Evolutionary conservation across 2,329 filamentous ascomycete species (phyloP).

Genomic region (Cryphonectria japonica): DNA sequence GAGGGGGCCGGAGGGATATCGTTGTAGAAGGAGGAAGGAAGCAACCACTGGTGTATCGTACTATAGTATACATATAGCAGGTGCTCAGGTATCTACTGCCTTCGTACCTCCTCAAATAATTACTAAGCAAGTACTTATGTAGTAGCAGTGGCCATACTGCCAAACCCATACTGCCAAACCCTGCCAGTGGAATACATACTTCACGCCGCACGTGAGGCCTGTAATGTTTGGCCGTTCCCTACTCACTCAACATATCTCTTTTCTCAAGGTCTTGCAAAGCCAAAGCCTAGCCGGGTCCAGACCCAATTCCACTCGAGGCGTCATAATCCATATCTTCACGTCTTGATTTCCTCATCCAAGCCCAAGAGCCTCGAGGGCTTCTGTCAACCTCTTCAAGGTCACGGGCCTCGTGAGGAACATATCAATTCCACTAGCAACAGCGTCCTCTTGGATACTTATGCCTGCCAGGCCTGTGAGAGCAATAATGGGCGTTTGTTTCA

Average conservation of each 20-base stretch:
- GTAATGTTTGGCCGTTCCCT: background rate
- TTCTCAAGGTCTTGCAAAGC: background rate
- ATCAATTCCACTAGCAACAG: constrained; percentile 56
- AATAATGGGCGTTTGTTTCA: constrained; percentile 51
- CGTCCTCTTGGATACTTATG: constrained; percentile 54
- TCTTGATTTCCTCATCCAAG: background rate
- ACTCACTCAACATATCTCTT: background rate
- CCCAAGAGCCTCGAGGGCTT: constrained; percentile 23
- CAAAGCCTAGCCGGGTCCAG: background rate
- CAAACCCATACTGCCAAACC: no score
- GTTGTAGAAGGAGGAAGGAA: background rate
- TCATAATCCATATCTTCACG: background rate
- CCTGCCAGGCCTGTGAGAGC: constrained; percentile 58
- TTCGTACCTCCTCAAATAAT: no score
- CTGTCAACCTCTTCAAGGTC: constrained; percentile 39
- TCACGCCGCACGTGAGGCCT: background rate
- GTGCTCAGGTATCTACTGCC: background rate
- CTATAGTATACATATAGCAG: background rate
- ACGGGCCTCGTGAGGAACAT: constrained; percentile 60
- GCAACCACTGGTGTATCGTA: background rate
- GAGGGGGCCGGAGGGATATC: no score
- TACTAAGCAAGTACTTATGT: no score
- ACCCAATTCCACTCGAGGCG: background rate
- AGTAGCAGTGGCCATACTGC: no score
- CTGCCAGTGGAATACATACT: background rate